Conservation (phyloP, 2,329 filamentous ascomycete genomes). For the Fusarium sacchari region DNA sequence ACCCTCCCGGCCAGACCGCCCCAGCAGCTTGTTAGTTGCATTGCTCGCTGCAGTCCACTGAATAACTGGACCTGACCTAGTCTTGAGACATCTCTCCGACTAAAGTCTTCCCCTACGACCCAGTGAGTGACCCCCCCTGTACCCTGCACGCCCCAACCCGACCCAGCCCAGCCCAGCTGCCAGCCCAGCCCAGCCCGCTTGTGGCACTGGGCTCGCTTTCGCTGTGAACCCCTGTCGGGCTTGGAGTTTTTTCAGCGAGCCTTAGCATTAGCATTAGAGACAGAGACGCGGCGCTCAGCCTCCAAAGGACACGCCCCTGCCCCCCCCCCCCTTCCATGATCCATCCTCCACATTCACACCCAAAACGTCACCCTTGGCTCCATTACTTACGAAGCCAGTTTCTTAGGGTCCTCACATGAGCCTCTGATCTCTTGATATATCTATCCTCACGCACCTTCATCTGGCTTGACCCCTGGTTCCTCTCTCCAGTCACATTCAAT, state of each 20-base stretch:
- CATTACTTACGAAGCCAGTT: slow-evolving; percentile 48
- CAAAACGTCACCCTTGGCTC: slow-evolving; percentile 51
- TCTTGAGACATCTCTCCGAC: slow-evolving; percentile 35
- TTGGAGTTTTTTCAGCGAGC: neutral
- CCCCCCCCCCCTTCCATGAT: neutral
- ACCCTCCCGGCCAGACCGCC: slow-evolving; percentile 25
- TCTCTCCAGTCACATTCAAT: slow-evolving; percentile 35
- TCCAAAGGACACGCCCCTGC: slow-evolving; percentile 46
- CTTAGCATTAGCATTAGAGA: neutral
- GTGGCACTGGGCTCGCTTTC: slow-evolving; percentile 26
- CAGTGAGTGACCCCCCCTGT: slow-evolving; percentile 10
- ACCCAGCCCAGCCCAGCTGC: neutral
- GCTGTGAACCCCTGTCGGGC: slow-evolving; percentile 21
- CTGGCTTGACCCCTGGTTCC: slow-evolving; percentile 26
- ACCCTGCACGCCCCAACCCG: slow-evolving; percentile 11
- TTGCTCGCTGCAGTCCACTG: neutral
- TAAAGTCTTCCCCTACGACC: slow-evolving; percentile 11
- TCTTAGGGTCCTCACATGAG: slow-evolving; percentile 48
- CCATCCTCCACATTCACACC: slow-evolving; percentile 29
- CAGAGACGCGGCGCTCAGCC: slow-evolving; percentile 50
- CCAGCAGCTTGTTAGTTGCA: neutral
- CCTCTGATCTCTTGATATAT: slow-evolving; percentile 44
- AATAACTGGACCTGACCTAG: slow-evolving; percentile 25
- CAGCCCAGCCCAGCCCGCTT: slow-evolving; percentile 28
- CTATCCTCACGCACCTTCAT: slow-evolving; percentile 40